These are phyloP conservation scores for Podila horticola DNA, from an alignment of 192 early-diverging fungal species.

Conservation along the genomic window DNA sequence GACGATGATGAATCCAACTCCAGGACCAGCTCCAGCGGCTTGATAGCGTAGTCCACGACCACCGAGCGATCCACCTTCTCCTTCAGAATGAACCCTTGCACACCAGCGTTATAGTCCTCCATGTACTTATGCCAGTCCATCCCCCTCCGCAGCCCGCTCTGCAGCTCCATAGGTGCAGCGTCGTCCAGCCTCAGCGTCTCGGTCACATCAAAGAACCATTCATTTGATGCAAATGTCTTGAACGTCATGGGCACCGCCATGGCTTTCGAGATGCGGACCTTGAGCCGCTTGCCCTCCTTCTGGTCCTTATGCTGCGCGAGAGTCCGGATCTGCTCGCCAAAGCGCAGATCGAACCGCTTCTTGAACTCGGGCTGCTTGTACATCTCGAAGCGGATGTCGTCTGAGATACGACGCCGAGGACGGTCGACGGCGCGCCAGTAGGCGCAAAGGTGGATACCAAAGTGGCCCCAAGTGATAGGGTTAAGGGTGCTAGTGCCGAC, in stretches of 20 bases:
- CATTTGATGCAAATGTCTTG: conserved; percentile 24
- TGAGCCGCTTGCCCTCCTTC: conserved; percentile 31
- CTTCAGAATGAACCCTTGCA: conserved; percentile 30
- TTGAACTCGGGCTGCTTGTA: conserved; percentile 26
- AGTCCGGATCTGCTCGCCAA: conserved; percentile 44
- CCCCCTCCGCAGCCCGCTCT: conserved; percentile 29
- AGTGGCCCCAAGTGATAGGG: conserved; percentile 44
- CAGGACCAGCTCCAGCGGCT: neutral
- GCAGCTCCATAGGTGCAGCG: conserved; percentile 33
- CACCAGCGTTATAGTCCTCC: conserved; percentile 42
- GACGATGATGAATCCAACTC: neutral
- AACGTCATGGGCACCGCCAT: conserved; percentile 43
- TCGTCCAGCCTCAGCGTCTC: conserved; percentile 36
- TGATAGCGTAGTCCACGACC: conserved; percentile 12
- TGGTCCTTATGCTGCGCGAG: conserved; percentile 20
- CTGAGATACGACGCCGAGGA: conserved; percentile 30
- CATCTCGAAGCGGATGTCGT: conserved; percentile 46
- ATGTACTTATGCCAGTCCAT: conserved; percentile 46
- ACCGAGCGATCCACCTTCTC: conserved; percentile 40
- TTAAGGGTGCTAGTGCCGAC: conserved; percentile 34
- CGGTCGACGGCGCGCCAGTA: conserved; percentile 33
- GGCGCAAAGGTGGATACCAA: conserved; percentile 25
- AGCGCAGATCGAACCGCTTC: conserved; percentile 29
- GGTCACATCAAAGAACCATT: conserved; percentile 47
- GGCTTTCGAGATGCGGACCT: conserved; percentile 37